Base-by-base conservation (phyloP, 495 filamentous ascomycete species). In the Penicillium mononematosum region DNA sequence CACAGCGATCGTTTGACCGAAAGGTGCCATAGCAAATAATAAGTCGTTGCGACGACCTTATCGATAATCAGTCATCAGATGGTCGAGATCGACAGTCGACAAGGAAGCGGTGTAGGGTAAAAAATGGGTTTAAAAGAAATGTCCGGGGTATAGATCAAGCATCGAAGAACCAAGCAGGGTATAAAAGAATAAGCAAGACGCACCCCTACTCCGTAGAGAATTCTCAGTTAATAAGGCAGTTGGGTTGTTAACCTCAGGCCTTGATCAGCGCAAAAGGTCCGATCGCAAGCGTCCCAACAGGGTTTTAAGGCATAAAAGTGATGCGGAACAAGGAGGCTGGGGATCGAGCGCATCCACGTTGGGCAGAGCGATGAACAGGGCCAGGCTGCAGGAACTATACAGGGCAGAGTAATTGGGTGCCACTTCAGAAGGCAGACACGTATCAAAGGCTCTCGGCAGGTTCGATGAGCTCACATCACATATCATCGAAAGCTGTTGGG, bases 1-100 rank as follows among this genome's bases (percentile, higher is more conserved):
- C 54, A 96, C 89, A 53, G 90, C 90, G 65, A 96, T 87, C 41
- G 90, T 90, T 75, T 96, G 76, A 50, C 81, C 80, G 29, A 88
- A 63, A 31, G 76, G 76, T 51, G 77, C 74, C 75, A 76, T 78
- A 55, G 38, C 56, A 50, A 42, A 59, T 43, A 32, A 56, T 41
- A 25, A 56, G 58, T 59, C 59, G 49, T 51, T 36, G 17, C 32
- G 55, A 53, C 45, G 58, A 60, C 55, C 25, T 53, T 51, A 60
- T 17, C 55, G 39, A 24, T 27, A 39, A 60, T 50, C 56, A 58
- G 41, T 62, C 63, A 65, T 64, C 42, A 41, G 60, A 66, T 20
- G 44, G 24, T 16, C 36, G 36, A 55, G 56, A 51, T 42, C 45
- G 56, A 52, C 49, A 29, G 41, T 31, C n/a, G 49, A 36, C 16